Percentiles rank a stretch among this genome's conserved stretches.
phyloP scores from a whole-genome alignment of 441 rosid genomes.

The Croton setiger region DNA sequence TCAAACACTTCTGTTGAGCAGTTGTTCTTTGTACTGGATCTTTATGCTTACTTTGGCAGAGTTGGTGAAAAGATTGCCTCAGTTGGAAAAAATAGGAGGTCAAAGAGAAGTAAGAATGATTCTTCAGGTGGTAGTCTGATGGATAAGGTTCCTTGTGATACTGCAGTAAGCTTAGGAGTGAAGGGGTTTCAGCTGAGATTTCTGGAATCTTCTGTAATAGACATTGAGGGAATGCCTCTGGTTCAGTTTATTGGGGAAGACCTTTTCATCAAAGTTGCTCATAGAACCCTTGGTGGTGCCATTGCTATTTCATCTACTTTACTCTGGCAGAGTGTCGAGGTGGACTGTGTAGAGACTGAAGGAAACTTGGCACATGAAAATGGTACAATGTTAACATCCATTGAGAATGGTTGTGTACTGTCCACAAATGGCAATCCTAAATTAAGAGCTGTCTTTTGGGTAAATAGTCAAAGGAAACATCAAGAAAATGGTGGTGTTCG shows the following conservation, averaged over 20 bases:
- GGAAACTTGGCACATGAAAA: constrained; percentile 41
- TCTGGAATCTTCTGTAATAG: constrained; percentile 63
- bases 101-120: constrained; percentile 30
- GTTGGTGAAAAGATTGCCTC: constrained; percentile 73
- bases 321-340: constrained; percentile 75
- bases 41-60: constrained; percentile 72
- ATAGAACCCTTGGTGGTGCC: constrained; percentile 98
- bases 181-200: constrained; percentile 74
- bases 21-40: constrained; percentile 86
- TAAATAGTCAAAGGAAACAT: constrained; percentile 51
- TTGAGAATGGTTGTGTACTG: constrained; percentile 38
- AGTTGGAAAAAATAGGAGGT: constrained; percentile 60
- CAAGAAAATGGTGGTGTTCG: constrained; percentile 36
- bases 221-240: constrained; percentile 69
- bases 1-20: constrained; percentile 97
- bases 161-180: constrained; percentile 76
- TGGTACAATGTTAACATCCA: constrained; percentile 20
- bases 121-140: constrained; percentile 51
- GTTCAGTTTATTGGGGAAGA: constrained; percentile 86
- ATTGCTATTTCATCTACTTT: constrained; percentile 80
- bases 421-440: constrained; percentile 46
- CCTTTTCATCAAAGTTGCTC: constrained; percentile 74
- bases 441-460: constrained; percentile 88
- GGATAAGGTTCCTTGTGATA: constrained; percentile 95
- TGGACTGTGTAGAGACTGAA: constrained; percentile 79